Conservation (phyloP, 768 basidiomycete genomes). For the Agrocybe chaxingu region DNA sequence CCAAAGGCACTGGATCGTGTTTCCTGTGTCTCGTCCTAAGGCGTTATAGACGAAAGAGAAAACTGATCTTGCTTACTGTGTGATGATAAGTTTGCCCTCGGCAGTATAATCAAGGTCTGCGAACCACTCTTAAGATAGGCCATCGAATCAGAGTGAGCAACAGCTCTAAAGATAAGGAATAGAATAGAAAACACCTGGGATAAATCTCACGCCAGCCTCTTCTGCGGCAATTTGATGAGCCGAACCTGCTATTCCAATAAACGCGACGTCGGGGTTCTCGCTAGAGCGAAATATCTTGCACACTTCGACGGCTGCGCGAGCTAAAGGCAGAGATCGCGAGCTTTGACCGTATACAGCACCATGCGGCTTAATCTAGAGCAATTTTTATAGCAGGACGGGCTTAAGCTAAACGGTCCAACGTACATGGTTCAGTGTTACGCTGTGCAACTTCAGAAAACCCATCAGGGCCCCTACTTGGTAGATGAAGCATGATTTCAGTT, state of each 20-base stretch:
- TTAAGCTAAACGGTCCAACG: slow-evolving; percentile 5
- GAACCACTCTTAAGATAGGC: slow-evolving; percentile 53
- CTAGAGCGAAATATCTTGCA: slow-evolving; percentile 43
- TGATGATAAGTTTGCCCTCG: slow-evolving; percentile 57
- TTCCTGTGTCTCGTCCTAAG: slow-evolving; percentile 29
- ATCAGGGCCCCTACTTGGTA: slow-evolving; percentile 67
- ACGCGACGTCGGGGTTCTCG: slow-evolving; percentile 37
- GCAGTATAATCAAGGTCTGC: slow-evolving; percentile 60
- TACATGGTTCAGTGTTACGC: slow-evolving; percentile 55
- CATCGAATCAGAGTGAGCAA: background rate
- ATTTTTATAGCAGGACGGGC: background rate
- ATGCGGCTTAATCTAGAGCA: slow-evolving; percentile 52
- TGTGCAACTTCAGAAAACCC: slow-evolving; percentile 56
- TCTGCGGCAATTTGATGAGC: slow-evolving; percentile 56
- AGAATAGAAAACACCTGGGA: slow-evolving; percentile 41
- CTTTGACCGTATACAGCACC: slow-evolving; percentile 62
- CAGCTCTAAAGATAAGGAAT: no score
- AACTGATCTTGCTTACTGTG: slow-evolving; percentile 35
- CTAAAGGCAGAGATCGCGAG: slow-evolving; percentile 51
- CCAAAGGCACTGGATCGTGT: slow-evolving; percentile 44
- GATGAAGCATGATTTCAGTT: slow-evolving; percentile 53
- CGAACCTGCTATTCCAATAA: slow-evolving; percentile 64
- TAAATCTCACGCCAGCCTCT: slow-evolving; percentile 55
- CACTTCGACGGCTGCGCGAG: slow-evolving; percentile 51
- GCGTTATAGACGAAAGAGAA: background rate